Base-by-base conservation (phyloP, 2,329 filamentous ascomycete species). In the Beauveria medogensis region DNA sequence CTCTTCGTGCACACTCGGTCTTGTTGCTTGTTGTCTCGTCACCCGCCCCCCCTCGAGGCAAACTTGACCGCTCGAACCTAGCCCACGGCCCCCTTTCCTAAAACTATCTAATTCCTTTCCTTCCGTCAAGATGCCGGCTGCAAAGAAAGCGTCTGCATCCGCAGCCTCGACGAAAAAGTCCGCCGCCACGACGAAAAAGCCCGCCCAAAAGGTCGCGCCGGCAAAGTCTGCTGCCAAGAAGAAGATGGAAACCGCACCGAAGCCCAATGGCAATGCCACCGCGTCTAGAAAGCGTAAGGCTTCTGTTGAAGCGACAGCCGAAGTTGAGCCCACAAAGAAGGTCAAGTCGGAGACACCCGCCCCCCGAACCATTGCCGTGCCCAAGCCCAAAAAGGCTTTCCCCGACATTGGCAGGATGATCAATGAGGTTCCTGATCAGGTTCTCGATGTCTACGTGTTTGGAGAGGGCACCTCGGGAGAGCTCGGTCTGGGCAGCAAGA, bases 401-500 rank as follows among this genome's bases (percentile, higher is more conserved):
- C 64, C 69, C 30, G 65, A 62, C 8, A 72, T 86, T 64, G 86
- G 91, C 69, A 88, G 88, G 73, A 84, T 83, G 69, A 85, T 92
- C 68, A 92, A 91, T 72, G 71, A 82, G 26, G 78, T 82, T 18
- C 88, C 88, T 5, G 83, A 79, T 0, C 73, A 84, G 65, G 77
- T 79, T 28, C 80, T 94, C 62, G 85, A 92, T 68, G 78, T 94
- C 62, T 93, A 87, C 69, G 88, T 92, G 57, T 93, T 91, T 67
- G 91, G 91, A 57, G 89, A 91, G 72, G 90, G 90, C 43, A 83
- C 83, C 63, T 86, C 85, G n/a, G 90, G 90, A 66, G 91, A 95
- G 76, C 86, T 95, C 50, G 91, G 90, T 43, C 82, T 95, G 20
- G 91, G 91, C 52, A 84, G 81, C 63, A 85, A 84, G 70, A 78